These are phyloP conservation scores for Hemisphaericaspora xylanilytica DNA, from an alignment of 1,139 yeast species.

Conservation along the genomic window DNA sequence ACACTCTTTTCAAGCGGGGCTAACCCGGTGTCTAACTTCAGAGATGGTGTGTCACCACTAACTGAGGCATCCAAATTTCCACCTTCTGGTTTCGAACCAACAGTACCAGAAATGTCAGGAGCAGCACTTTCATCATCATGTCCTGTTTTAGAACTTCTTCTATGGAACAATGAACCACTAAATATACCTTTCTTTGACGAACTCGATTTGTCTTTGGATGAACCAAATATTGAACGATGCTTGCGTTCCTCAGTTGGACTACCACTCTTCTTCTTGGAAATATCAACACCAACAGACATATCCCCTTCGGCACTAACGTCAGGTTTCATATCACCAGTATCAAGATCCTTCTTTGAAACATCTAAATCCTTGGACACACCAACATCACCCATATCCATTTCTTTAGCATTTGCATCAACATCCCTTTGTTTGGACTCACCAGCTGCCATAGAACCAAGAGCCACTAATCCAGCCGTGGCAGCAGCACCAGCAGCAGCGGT, in stretches of 20 bases:
- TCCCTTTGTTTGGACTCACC: not conserved
- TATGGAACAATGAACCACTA: not conserved
- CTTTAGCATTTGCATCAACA: not conserved
- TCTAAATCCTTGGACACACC: not conserved
- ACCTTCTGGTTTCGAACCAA: not conserved
- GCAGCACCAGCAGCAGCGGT: not conserved
- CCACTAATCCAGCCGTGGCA: constrained; percentile 1
- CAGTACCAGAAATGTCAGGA: not conserved
- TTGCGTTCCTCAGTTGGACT: not conserved
- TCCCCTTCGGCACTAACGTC: not conserved
- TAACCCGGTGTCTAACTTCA: not conserved
- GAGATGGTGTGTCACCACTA: too few relatives aligned
- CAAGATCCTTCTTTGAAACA: not conserved
- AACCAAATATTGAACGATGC: not conserved
- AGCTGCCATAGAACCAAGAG: not conserved
- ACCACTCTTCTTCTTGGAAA: not conserved
- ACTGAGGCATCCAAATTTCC: too few relatives aligned
- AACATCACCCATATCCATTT: not conserved
- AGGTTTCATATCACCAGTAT: not conserved
- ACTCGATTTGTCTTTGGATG: not conserved
- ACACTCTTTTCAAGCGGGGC: not conserved
- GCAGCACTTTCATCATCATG: too few relatives aligned
- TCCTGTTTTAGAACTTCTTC: not conserved
- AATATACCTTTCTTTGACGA: constrained; percentile 2
- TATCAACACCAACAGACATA: not conserved